Evolutionary conservation across 192 early-diverging fungal species (phyloP), one percentile per base, ranked within the genome.

Genomic region (Coemansia sp.): DNA sequence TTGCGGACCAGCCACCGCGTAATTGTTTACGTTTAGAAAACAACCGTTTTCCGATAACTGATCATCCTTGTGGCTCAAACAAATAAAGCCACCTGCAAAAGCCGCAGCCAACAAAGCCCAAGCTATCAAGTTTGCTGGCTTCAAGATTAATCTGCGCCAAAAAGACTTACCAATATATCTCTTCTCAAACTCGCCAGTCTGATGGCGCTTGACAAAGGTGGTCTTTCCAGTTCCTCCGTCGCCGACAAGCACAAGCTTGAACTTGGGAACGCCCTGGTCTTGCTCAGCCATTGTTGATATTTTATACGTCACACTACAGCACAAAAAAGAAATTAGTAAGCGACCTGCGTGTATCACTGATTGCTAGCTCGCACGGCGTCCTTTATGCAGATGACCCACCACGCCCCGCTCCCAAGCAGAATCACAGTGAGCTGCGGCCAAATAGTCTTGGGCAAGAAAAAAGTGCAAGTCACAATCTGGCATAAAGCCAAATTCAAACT

Each of bases 141-240:
- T 17, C 42, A 21, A 21, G 30, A 6, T 16, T 41, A 41, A 41
- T n/a, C 40, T 16, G n/a, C 16, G 40, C 21, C 23, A 17, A n/a
- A 10, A 20, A 21, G 20, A 51, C 75, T 57, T 77, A 77, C 75
- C 75, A 68, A 99, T 87, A 80, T 99, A 99, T 81, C 95, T 96
- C 93, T 99, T 99, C 80, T 99, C 97, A 64, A 97, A 99, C 85
- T 99, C 97, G 69, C 97, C 97, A 55, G 94, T 94, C 80, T 92
- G 88, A 69, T 99, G 97, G 66, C 97, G 94, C 87, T 99, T 99
- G 64, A 99, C 97, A 69, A 99, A 99, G 61, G 97, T 99, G 59
- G 97, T 99, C 85, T 99, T 99, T 64, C 97, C 97, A 18, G 97
- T 96, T 71, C 95, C 95, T 75, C 95, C 94, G 69, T 96, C 95